phyloP scores from a whole-genome alignment of 2,329 filamentous ascomycete species.

The Pyrenophora graminea region DNA sequence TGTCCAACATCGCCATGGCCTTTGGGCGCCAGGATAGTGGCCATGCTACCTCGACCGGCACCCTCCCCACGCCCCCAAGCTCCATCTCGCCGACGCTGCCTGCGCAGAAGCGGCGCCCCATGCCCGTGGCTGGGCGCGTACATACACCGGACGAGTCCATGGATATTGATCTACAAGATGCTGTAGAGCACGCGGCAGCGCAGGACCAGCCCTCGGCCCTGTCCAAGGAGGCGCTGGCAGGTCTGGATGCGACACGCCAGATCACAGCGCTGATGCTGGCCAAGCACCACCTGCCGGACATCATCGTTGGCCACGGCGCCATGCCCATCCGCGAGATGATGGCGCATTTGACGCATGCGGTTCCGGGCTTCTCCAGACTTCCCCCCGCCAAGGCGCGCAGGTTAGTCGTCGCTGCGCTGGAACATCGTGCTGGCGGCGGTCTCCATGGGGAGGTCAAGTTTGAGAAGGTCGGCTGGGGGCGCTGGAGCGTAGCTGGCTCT shows the following conservation, averaged over 20 bases:
- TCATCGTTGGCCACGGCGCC: conserved; percentile 86
- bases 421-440: conserved; percentile 69
- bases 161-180: conserved; percentile 82
- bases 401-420: conserved; percentile 88
- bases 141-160: conserved; percentile 62
- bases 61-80: conserved; percentile 88
- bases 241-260: conserved; percentile 72
- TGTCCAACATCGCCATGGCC: conserved; percentile 49
- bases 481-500: conserved; percentile 72
- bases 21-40: conserved; percentile 41
- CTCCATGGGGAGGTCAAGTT: conserved; percentile 76
- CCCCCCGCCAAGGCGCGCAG: conserved; percentile 87
- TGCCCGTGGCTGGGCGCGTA: conserved; percentile 51
- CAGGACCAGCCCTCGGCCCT: conserved; percentile 51
- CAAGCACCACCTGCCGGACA: conserved; percentile 86
- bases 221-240: conserved; percentile 58
- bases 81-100: conserved; percentile 89
- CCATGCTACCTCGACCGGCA: conserved; percentile 34
- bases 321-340: conserved; percentile 94
- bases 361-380: conserved; percentile 89
- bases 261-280: conserved; percentile 87
- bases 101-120: conserved; percentile 73
- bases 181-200: conserved; percentile 56
- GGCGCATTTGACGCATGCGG: conserved; percentile 88
- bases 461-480: conserved; percentile 95